Evolutionary conservation across 2,329 filamentous ascomycete genomes (phyloP).

Genomic region (Cercospora beticola): DNA sequence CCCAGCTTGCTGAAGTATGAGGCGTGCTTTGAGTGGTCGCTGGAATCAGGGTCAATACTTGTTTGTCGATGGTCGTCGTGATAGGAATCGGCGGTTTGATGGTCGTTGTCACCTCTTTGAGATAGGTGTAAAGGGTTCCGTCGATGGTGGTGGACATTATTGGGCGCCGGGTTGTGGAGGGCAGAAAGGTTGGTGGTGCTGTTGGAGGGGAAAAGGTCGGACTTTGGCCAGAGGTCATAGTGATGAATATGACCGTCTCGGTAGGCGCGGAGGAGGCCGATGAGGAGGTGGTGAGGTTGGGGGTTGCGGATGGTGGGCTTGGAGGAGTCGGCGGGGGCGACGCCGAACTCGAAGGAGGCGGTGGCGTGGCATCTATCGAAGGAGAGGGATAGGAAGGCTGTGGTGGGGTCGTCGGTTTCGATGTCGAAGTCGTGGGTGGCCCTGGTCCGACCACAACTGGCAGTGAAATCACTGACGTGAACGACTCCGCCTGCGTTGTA

Average conservation of each 20-base stretch:
- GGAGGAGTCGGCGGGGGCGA: not conserved
- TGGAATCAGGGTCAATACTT: not conserved
- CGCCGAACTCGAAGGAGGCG: not conserved
- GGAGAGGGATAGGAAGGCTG: not conserved
- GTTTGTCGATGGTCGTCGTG: not conserved
- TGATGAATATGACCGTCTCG: slow-evolving; percentile 4
- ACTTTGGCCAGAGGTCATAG: slow-evolving; percentile 3
- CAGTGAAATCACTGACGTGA: not conserved
- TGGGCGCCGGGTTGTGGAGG: not conserved
- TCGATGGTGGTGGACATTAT: slow-evolving; percentile 4
- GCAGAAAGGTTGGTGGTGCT: not conserved
- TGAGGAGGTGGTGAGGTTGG: not conserved
- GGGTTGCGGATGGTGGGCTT: not conserved
- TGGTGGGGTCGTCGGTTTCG: not conserved
- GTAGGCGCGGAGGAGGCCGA: not conserved
- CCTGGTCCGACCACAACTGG: not conserved
- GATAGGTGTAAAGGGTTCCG: not conserved
- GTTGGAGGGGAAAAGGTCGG: not conserved
- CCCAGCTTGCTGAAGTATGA: not conserved
- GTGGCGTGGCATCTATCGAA: not conserved
- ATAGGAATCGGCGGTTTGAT: not conserved
- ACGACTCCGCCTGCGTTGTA: not conserved
- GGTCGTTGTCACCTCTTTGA: not conserved
- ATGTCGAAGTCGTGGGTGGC: not conserved
- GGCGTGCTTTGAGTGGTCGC: not conserved